Percentiles rank a stretch among this genome's conserved stretches.
phyloP scores from a whole-genome alignment of 2,329 filamentous ascomycete genomes.

The Sphaerulina vaccinii region DNA sequence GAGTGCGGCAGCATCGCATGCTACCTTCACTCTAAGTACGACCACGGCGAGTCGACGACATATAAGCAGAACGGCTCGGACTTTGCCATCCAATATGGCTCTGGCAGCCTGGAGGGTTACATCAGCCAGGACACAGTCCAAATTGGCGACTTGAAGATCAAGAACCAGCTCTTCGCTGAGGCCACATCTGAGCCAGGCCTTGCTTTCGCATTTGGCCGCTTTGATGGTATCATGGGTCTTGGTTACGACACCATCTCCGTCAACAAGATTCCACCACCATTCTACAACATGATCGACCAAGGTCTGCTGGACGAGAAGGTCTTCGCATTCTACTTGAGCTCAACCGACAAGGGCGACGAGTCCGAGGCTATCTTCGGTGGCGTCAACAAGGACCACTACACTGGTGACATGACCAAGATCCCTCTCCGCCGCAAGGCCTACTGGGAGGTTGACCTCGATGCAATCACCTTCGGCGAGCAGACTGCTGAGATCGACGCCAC shows the following conservation, averaged over 20 bases:
- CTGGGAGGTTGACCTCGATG: conserved; percentile 97
- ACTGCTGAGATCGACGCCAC: conserved; percentile 89
- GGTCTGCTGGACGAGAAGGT: conserved; percentile 85
- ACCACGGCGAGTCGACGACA: conserved; percentile 81
- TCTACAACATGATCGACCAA: conserved; percentile 94
- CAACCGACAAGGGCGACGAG: conserved; percentile 67
- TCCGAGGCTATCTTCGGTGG: conserved; percentile 92
- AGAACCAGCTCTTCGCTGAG: conserved; percentile 93
- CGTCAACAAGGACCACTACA: conserved; percentile 75
- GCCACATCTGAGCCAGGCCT: conserved; percentile 93
- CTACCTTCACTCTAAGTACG: conserved; percentile 96
- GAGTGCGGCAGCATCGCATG: conserved; percentile 94
- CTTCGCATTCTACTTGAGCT: conserved; percentile 93
- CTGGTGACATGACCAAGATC: conserved; percentile 86
- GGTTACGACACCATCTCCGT: conserved; percentile 97
- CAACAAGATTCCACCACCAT: conserved; percentile 89
- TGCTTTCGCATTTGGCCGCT: conserved; percentile 95
- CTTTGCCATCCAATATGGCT: conserved; percentile 94
- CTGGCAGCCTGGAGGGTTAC: conserved; percentile 88
- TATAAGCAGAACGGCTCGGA: conserved; percentile 91
- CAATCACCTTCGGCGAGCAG: conserved; percentile 83
- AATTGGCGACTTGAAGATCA: conserved; percentile 86
- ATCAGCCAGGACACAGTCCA: conserved; percentile 82
- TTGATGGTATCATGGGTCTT: conserved; percentile 93
- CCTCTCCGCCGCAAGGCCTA: conserved; percentile 97